These are phyloP conservation scores for Nakaseomyces bracarensis DNA, from an alignment of 1,139 yeast species.

Conservation along the genomic window DNA sequence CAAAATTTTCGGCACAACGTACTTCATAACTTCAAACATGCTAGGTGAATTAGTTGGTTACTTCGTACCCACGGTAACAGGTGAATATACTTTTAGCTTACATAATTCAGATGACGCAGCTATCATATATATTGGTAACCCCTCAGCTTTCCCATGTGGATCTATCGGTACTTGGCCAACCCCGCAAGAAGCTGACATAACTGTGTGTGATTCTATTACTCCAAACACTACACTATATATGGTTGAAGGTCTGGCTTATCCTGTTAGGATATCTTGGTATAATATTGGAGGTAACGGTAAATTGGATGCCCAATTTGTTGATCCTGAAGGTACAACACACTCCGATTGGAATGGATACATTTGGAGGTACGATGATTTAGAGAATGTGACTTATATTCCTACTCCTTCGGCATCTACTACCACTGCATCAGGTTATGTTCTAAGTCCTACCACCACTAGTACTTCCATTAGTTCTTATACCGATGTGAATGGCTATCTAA, in stretches of 20 bases:
- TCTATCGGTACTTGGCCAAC: slow-evolving; percentile 6
- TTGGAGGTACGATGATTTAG: slow-evolving; percentile 1
- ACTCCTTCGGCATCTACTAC: not conserved
- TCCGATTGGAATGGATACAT: slow-evolving; percentile 7
- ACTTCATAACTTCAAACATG: slow-evolving; percentile 19
- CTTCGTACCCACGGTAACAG: slow-evolving; percentile 8
- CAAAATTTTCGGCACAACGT: not conserved
- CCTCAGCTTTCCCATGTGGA: slow-evolving; percentile 9
- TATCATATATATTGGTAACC: slow-evolving; percentile 7
- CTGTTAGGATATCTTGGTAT: slow-evolving; percentile 8
- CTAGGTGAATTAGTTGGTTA: slow-evolving; percentile 8
- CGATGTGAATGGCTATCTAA: slow-evolving; percentile 1
- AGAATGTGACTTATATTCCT: not conserved
- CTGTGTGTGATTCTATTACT: slow-evolving; percentile 5
- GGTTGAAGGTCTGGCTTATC: slow-evolving; percentile 8
- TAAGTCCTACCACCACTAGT: slow-evolving; percentile 3
- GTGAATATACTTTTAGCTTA: slow-evolving; percentile 9
- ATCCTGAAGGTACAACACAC: slow-evolving; percentile 8
- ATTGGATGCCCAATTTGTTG: slow-evolving; percentile 7
- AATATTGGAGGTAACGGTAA: slow-evolving; percentile 6
- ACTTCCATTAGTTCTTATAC: not conserved
- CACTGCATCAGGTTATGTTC: not conserved
- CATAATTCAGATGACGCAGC: slow-evolving; percentile 9
- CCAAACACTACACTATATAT: slow-evolving; percentile 7
- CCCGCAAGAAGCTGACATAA: slow-evolving; percentile 7